Evolutionary conservation across 352 stramenopile genomes (phyloP), one percentile per base, ranked within the genome.

Genomic region (Peronospora tabacina): DNA sequence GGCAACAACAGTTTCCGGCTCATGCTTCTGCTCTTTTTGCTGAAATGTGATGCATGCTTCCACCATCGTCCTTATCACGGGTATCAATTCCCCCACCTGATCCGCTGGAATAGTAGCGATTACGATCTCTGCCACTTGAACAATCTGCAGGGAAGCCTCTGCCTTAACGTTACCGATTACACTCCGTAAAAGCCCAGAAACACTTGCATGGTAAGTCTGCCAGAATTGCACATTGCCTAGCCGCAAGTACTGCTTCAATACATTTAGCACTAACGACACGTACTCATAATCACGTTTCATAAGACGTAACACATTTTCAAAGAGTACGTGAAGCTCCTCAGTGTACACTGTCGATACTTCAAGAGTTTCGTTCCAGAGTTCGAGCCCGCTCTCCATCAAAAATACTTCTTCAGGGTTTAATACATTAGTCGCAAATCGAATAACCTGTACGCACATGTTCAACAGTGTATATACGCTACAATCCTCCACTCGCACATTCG

Each of bases 211-310:
- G 49, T 94, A 87, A 12, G 38, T 56, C 20, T 85, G 60, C 82
- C 80, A 93, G 51, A 94, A 92, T 22, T 63, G 69, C 1, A 38
- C 22, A 5, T 63, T 49, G 5, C 83, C 82, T 1, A 89, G 49
- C 11, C 50, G 56, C 20, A 90, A 50, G 57, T 92, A 91, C n/a
- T 62, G 69, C 42, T 83, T 61, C 15, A 89, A 24, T 39, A 94
- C 58, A 17, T 43, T 43, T 6, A 91, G 26, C 12, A 74, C 72
- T 30, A 85, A 58, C 45, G 62, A 66, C 33, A 91, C 63, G 41
- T 94, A 70, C 52, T 94, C 83, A 19, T 81, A 87, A 57, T 94
- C 81, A 11, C 78, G 78, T 36, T 87, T 64, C 65, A 92, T 71
- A 29, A 90, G 56, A 9, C 61, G 68, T 28, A 91, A 20, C 11